Evolutionary conservation across 768 basidiomycete genomes (phyloP).

Genomic region (Amanita fuliginea): DNA sequence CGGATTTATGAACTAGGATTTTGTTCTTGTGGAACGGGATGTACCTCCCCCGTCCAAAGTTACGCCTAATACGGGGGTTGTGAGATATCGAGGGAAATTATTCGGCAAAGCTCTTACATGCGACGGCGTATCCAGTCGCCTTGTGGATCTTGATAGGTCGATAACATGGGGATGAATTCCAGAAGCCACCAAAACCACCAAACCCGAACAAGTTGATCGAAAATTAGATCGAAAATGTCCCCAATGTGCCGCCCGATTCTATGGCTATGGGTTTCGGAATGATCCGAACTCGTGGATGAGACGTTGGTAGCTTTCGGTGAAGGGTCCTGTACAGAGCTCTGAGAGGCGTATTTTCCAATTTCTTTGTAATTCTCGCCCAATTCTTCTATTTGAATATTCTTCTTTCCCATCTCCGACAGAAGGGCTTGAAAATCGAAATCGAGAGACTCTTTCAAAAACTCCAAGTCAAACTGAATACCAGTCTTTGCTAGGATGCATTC

Average conservation of each 20-base stretch:
- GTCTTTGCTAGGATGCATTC: constrained; percentile 14
- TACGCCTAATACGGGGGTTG: constrained; percentile 11
- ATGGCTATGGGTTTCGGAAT: background rate
- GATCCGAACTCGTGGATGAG: background rate
- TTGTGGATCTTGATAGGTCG: constrained; percentile 12
- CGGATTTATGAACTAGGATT: constrained; percentile 15
- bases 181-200: constrained; percentile 16
- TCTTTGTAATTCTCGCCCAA: background rate
- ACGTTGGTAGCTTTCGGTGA: background rate
- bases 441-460: constrained; percentile 9
- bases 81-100: background rate
- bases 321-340: background rate
- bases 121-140: constrained; percentile 16
- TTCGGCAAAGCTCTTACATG: constrained; percentile 10
- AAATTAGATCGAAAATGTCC: constrained; percentile 12
- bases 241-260: background rate
- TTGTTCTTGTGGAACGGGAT: constrained; percentile 15
- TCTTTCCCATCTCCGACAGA: background rate
- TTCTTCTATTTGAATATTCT: background rate
- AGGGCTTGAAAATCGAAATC: constrained; percentile 13
- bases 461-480: constrained; percentile 13
- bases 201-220: constrained; percentile 13
- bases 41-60: constrained; percentile 18
- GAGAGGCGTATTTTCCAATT: constrained; percentile 2
- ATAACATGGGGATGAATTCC: constrained; percentile 15